These are phyloP conservation scores for Clavulina sp. DNA, from an alignment of 768 basidiomycete genomes.

Conservation along the genomic window DNA sequence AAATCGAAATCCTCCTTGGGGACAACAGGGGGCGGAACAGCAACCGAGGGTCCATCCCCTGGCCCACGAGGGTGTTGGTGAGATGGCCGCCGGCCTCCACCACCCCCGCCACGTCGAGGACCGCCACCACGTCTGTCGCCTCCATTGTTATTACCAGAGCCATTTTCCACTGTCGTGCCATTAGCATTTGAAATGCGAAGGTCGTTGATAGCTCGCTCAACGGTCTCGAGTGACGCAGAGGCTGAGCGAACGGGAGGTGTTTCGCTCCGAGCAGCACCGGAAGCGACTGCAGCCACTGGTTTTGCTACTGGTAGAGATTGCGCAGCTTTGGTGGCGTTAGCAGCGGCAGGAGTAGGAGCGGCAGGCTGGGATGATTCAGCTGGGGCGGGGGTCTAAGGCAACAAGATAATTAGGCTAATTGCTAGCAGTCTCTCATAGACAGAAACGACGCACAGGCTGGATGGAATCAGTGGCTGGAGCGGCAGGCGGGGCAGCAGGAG, in stretches of 20 bases:
- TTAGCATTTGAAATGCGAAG: constrained; percentile 21
- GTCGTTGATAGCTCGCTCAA: constrained; percentile 40
- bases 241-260: constrained; percentile 10
- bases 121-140: constrained; percentile 1
- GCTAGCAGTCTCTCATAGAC: no score
- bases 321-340: no score
- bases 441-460: no score
- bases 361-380: no score
- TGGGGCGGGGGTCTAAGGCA: no score
- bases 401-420: no score
- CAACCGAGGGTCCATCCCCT: constrained; percentile 13
- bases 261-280: constrained; percentile 11
- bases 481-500: no score
- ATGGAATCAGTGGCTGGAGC: no score
- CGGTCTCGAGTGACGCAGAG: constrained; percentile 19
- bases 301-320: no score
- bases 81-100: constrained; percentile 25
- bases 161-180: neutral
- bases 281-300: no score
- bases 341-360: no score
- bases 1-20: constrained; percentile 75
- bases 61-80: constrained; percentile 20
- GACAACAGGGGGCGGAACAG: constrained; percentile 31
- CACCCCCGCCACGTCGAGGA: constrained; percentile 9
- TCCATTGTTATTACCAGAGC: neutral